Base-by-base conservation (phyloP, 2,329 filamentous ascomycete species). In the Cladosporium sp. region DNA sequence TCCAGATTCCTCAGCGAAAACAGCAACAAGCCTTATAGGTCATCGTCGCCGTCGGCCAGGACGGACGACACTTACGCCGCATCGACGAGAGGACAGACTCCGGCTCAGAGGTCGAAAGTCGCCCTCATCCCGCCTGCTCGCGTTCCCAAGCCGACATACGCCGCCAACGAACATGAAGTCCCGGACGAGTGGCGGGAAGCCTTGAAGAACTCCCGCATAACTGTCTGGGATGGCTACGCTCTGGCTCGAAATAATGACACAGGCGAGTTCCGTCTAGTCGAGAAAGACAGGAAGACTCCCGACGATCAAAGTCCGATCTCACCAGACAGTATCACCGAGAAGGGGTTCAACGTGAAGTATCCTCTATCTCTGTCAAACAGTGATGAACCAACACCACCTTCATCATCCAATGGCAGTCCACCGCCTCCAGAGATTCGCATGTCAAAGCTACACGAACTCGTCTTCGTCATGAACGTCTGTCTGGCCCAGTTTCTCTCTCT, bases 401-500 rank as follows among this genome's bases (percentile, higher is more conserved):
- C 43, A 30, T 17, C 15, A 15, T 17, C 32, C 12, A 15, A 8
- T n/a, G 13, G 13, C 13, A 18, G 24, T 15, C 24, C 45, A 2
- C 37, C 37, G 37, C 17, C 18, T 13, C 27, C 24, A 11, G 45
- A 48, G 11, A 22, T 32, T 12, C 37, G 19, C 36, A 48, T 48
- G 45, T 48, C 45, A 13, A 41, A 27, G 19, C 9, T 40, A 40
- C 47, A 43, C 32, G 40, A 50, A 13, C 13, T 32, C 7, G 12
- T 32, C 8, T 61, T 64, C 41, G 50, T 62, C 13, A 56, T 54
- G 4, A 56, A 58, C 6, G 55, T 59, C n/a, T 54, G 61, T 11
- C 54, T 61, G 49, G 60, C 60, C 4, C 59, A 64, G 24, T 59
- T 61, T 40, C 56, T 64, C 49, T 55, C 53, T 12, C 53, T 62